These are phyloP conservation scores for Debaryomycetaceae sp. DNA, from an alignment of 1,139 yeast genomes.

Conservation along the genomic window DNA sequence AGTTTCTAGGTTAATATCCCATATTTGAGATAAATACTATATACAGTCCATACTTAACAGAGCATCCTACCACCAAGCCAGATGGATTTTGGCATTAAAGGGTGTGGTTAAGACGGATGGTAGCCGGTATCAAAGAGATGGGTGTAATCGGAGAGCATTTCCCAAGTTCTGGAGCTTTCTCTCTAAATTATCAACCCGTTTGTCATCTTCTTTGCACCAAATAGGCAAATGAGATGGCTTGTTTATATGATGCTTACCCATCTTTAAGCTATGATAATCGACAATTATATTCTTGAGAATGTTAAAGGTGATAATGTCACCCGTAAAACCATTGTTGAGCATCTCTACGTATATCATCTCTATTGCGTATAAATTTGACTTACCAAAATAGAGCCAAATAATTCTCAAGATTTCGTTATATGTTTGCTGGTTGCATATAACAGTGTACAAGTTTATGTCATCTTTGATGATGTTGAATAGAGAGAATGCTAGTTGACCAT, in stretches of 20 bases:
- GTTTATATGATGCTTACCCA: constrained; percentile 22
- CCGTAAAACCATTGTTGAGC: constrained; percentile 41
- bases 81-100: too few species aligned
- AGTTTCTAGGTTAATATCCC: neutral
- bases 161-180: constrained; percentile 12
- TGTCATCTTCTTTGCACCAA: constrained; percentile 39
- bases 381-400: constrained; percentile 41
- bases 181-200: constrained; percentile 28
- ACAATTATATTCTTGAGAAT: constrained; percentile 34
- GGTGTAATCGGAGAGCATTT: constrained; percentile 1
- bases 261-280: constrained; percentile 34
- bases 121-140: constrained; percentile 1
- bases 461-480: constrained; percentile 34
- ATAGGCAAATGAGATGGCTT: constrained; percentile 20
- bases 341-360: constrained; percentile 37
- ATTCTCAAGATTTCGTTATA: constrained; percentile 38
- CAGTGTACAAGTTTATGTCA: constrained; percentile 31
- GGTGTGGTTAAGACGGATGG: too few species aligned
- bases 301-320: constrained; percentile 35
- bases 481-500: constrained; percentile 36
- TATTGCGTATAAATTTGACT: constrained; percentile 31
- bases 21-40: neutral
- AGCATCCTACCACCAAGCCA: too few species aligned
- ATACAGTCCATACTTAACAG: neutral
- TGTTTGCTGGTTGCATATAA: constrained; percentile 41